Percentiles rank a stretch among this genome's conserved stretches.
Evolutionary conservation across 371 early-diverging fungal genomes (phyloP).

Genomic region (Saksenaea vasiformis): DNA sequence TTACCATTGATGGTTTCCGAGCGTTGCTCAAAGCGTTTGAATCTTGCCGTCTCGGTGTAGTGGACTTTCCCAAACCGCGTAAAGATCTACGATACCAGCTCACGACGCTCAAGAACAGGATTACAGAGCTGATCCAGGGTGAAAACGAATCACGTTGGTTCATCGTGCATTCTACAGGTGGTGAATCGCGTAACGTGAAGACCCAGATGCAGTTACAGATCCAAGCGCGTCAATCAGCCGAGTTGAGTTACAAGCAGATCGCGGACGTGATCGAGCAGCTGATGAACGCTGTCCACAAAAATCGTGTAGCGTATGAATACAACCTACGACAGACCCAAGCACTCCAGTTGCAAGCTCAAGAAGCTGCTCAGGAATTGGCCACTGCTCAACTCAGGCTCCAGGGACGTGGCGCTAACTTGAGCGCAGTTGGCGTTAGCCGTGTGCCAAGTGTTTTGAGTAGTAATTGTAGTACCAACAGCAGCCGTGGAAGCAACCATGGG

Average conservation of each 20-base stretch:
- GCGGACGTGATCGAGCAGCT: constrained; percentile 26
- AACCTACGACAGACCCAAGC: constrained; percentile 20
- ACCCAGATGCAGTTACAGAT: constrained; percentile 32
- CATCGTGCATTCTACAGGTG: constrained; percentile 34
- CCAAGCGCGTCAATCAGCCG: constrained; percentile 32
- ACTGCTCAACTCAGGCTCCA: constrained; percentile 32
- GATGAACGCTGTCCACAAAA: constrained; percentile 23
- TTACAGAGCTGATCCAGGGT: constrained; percentile 27
- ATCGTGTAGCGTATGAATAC: constrained; percentile 21
- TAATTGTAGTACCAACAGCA: constrained; percentile 18
- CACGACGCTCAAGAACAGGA: constrained; percentile 17
- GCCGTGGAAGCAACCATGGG: constrained; percentile 9
- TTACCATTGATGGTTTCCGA: constrained; percentile 42
- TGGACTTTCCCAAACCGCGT: constrained; percentile 30
- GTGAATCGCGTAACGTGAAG: constrained; percentile 25
- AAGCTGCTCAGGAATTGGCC: constrained; percentile 31
- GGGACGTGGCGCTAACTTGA: constrained; percentile 11
- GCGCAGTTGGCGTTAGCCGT: constrained; percentile 10
- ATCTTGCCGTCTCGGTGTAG: constrained; percentile 16
- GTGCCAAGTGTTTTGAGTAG: constrained; percentile 2
- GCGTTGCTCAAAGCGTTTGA: constrained; percentile 23
- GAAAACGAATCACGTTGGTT: constrained; percentile 42
- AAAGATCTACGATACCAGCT: constrained; percentile 37
- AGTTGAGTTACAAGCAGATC: constrained; percentile 24
- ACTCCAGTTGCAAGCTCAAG: constrained; percentile 26